These are phyloP conservation scores for Acacia confusa DNA, from an alignment of 306 rosid species.

Conservation along the genomic window DNA sequence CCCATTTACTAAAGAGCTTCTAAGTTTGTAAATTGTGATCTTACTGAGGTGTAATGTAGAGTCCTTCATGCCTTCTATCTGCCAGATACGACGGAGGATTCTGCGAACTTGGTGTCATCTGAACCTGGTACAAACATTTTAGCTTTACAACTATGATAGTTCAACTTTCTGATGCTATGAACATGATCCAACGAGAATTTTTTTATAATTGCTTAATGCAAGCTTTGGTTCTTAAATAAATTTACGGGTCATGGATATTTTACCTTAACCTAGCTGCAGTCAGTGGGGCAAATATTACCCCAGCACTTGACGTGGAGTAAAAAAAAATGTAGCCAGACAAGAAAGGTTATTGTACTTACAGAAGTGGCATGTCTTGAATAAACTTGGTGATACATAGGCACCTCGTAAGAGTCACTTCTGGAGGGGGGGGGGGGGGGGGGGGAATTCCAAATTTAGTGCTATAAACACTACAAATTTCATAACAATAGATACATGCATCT, in stretches of 20 bases:
- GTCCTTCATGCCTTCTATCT: constrained; percentile 32
- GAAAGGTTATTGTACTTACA: constrained; percentile 38
- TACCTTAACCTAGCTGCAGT: background rate
- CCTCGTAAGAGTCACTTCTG: constrained; percentile 12
- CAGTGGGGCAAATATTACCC: background rate
- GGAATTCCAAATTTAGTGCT: background rate
- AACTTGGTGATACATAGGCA: constrained; percentile 38
- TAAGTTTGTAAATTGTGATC: constrained; percentile 1
- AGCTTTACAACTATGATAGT: background rate
- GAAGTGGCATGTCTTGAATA: constrained; percentile 29
- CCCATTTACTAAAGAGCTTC: background rate
- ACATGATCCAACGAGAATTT: background rate
- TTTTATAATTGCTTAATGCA: background rate
- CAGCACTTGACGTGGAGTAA: background rate
- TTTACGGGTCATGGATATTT: background rate
- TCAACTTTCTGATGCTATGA: constrained; percentile 9
- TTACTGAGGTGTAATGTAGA: constrained; percentile 43
- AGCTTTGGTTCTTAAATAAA: background rate
- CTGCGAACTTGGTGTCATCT: constrained; percentile 31
- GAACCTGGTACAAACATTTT: constrained; percentile 38
- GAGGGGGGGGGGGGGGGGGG: background rate
- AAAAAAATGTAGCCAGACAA: background rate
- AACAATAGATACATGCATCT: background rate
- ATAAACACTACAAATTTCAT: background rate
- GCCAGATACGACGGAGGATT: constrained; percentile 31